phyloP scores from a whole-genome alignment of 106 monocot species.

The Dioscorea alata region DNA sequence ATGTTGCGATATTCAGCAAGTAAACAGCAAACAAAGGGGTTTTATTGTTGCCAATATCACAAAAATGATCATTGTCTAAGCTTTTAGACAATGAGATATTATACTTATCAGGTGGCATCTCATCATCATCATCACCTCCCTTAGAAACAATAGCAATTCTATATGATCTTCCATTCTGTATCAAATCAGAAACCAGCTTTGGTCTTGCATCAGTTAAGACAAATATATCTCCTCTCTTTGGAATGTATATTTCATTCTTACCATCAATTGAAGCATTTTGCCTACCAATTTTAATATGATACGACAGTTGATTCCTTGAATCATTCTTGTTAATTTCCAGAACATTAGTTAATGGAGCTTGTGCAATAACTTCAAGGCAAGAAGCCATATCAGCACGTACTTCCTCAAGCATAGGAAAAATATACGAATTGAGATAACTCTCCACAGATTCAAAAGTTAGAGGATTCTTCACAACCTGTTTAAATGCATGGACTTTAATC shows the following conservation, averaged over 20 bases:
- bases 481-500: neutral
- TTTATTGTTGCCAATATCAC: neutral
- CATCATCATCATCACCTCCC: neutral
- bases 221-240: slow-evolving; percentile 17
- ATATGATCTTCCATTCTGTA: slow-evolving; percentile 1
- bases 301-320: neutral
- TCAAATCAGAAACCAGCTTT: slow-evolving; percentile 11
- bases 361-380: neutral
- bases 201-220: slow-evolving; percentile 16
- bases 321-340: neutral
- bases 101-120: neutral
- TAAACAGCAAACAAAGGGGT: slow-evolving; percentile 16
- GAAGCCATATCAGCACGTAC: slow-evolving; percentile 12
- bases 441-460: slow-evolving; percentile 11
- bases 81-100: neutral
- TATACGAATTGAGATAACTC: slow-evolving; percentile 11
- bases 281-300: neutral
- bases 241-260: neutral
- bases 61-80: neutral
- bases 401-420: slow-evolving; percentile 15
- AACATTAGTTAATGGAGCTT: slow-evolving; percentile 12
- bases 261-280: neutral
- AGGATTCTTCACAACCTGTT: slow-evolving; percentile 14
- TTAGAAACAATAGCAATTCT: slow-evolving; percentile 8
- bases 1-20: slow-evolving; percentile 20